These are phyloP conservation scores for Vigna nakashimae DNA, from an alignment of 306 rosid genomes.

Conservation along the genomic window DNA sequence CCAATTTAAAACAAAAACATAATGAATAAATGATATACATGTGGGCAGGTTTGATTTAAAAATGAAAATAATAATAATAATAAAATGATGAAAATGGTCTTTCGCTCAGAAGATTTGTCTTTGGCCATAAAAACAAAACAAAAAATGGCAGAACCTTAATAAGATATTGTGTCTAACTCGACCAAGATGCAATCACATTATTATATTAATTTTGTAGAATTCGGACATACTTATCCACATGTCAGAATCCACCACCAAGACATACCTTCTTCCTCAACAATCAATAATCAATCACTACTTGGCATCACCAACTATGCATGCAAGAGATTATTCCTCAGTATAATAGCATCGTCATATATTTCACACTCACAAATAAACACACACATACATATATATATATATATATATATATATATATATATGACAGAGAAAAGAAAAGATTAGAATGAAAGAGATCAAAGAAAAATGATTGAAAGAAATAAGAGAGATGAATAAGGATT, in stretches of 20 bases:
- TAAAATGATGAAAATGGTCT: not conserved
- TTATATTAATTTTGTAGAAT: slow-evolving; percentile 10
- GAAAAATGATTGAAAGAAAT: too few species aligned
- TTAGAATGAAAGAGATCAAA: too few species aligned
- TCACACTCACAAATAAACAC: not conserved
- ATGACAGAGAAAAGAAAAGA: too few species aligned
- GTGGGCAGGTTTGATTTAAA: not conserved
- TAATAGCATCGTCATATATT: not conserved
- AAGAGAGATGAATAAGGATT: too few species aligned
- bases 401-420: too few species aligned
- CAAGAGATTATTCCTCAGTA: not conserved
- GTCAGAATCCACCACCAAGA: slow-evolving; percentile 18
- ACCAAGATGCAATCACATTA: slow-evolving; percentile 27
- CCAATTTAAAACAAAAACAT: too few species aligned
- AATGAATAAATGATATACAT: too few species aligned
- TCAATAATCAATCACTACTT: slow-evolving; percentile 4
- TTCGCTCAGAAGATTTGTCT: slow-evolving; percentile 27
- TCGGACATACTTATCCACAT: slow-evolving; percentile 34
- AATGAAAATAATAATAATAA: not conserved
- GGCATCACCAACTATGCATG: slow-evolving; percentile 31
- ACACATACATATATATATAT: too few species aligned
- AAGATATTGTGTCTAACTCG: not conserved
- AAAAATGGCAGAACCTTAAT: not conserved
- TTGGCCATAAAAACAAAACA: not conserved
- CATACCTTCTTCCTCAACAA: not conserved